These are phyloP conservation scores for Moniliophthora roreri DNA, from an alignment of 1,284 basidiomycete genomes.

Conservation along the genomic window DNA sequence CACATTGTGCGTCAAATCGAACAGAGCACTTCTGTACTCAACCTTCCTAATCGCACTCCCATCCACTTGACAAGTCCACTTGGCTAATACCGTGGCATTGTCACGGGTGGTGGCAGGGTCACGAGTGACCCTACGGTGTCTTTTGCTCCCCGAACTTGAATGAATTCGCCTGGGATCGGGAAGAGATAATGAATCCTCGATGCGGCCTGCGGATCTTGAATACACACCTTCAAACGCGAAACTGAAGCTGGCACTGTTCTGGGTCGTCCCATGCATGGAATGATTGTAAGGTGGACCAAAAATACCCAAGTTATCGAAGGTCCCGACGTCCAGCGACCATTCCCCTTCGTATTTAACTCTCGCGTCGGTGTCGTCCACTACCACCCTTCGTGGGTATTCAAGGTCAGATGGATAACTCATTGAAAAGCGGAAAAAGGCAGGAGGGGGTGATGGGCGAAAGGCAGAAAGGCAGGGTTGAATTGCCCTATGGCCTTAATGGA, in stretches of 20 bases:
- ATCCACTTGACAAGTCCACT: slow-evolving; percentile 1
- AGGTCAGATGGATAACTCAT: slow-evolving; percentile 3
- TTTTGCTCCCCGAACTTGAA: slow-evolving; percentile 3
- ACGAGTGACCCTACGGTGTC: background rate
- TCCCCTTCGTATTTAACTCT: background rate
- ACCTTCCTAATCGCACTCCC: background rate
- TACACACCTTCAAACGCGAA: background rate
- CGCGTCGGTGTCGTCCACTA: slow-evolving; percentile 1
- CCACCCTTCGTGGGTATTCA: slow-evolving; percentile 1
- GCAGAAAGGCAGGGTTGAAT: too few species aligned
- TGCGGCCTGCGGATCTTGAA: too few species aligned
- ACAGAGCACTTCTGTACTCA: background rate
- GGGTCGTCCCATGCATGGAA: slow-evolving; percentile 1
- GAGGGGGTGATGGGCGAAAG: background rate
- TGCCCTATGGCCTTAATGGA: too few species aligned
- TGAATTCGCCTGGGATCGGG: background rate
- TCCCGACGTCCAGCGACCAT: background rate
- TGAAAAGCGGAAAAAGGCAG: background rate
- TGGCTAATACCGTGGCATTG: background rate
- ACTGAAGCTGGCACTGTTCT: background rate
- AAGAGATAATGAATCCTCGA: background rate
- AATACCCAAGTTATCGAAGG: background rate
- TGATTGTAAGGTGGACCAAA: slow-evolving; percentile 3
- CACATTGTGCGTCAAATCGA: background rate
- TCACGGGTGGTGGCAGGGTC: background rate